Base-by-base conservation (phyloP, 23 red algal species). In the Agarophyton chilense region DNA sequence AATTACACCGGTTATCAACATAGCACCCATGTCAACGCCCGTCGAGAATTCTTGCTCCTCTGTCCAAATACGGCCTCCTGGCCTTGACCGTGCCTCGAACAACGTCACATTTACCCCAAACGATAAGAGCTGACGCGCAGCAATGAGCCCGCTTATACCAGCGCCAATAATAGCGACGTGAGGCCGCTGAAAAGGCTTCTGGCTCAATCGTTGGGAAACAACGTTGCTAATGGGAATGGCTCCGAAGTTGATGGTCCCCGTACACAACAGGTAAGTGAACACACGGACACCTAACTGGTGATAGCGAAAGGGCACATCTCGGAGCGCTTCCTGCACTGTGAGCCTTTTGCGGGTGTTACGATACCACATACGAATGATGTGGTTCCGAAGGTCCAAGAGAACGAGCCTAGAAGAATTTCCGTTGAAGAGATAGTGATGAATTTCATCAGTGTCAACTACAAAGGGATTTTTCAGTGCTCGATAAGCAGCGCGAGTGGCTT, bases 281-380 rank as follows among this genome's bases (percentile, higher is more conserved):
- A 86, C 66, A 36, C 75, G 53, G 2, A 55, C 73, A 10, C 52
- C 88, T 33, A 98, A 21, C 34, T 62, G 25, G 42, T 81, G 82
- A 65, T 79, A 98, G 31, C 71, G 74, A 26, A 61, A 60, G 5
- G 95, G 95, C 52, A 91, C 52, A 11, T 89, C 79, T n/a, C 45
- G 46, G 5, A 89, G 45, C 21, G 90, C 90, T 17, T 47, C 52
- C 21, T 52, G 54, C 0, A 82, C 42, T 25, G 32, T 47, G 53
- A 94, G 67, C 19, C 81, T 49, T 19, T 38, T 35, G 33, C 52
- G 29, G 24, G 82, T 58, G 24, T 98, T 29, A 9, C 95, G 79
- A 72, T 92, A 93, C 95, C 95, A 98, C 46, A 83, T 77, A 25
- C 95, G 95, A 47, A 98, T 83, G 52, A 98, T 93, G 66, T 98